These are phyloP conservation scores for Hyphopichia pseudoburtonii DNA, from an alignment of 1,139 yeast species.

Conservation along the genomic window DNA sequence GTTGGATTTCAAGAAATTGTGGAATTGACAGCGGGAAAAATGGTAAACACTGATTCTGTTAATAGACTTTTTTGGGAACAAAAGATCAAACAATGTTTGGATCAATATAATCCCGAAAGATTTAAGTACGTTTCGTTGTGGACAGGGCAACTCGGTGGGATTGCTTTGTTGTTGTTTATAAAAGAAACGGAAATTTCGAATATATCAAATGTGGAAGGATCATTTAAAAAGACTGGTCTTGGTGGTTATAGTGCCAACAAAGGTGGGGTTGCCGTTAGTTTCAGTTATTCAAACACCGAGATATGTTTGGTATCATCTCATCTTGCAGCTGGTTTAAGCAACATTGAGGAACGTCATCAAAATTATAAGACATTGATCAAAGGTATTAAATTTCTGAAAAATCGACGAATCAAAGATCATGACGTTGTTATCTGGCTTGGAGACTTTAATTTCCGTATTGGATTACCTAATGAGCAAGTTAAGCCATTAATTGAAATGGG, in stretches of 20 bases:
- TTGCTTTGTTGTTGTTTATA: constrained; percentile 74
- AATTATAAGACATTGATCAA: constrained; percentile 73
- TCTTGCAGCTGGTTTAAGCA: constrained; percentile 83
- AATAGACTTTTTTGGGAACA: constrained; percentile 79
- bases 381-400: constrained; percentile 52
- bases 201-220: constrained; percentile 69
- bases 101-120: constrained; percentile 31
- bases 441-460: constrained; percentile 85
- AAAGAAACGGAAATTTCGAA: constrained; percentile 49
- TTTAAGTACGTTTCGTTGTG: constrained; percentile 68
- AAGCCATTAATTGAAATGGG: constrained; percentile 51
- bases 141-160: constrained; percentile 91
- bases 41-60: constrained; percentile 75
- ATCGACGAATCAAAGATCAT: constrained; percentile 61
- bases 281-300: constrained; percentile 71
- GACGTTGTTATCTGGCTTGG: constrained; percentile 92
- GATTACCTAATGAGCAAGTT: constrained; percentile 67
- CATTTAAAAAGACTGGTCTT: constrained; percentile 86
- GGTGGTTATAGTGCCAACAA: constrained; percentile 96
- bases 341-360: constrained; percentile 77
- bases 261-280: constrained; percentile 88
- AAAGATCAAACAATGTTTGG: constrained; percentile 58
- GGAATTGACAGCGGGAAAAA: constrained; percentile 87
- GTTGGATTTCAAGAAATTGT: constrained; percentile 92
- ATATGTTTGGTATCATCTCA: constrained; percentile 85